These are phyloP conservation scores for Penicillium expansum DNA, from an alignment of 2,329 filamentous ascomycete genomes.

Conservation along the genomic window DNA sequence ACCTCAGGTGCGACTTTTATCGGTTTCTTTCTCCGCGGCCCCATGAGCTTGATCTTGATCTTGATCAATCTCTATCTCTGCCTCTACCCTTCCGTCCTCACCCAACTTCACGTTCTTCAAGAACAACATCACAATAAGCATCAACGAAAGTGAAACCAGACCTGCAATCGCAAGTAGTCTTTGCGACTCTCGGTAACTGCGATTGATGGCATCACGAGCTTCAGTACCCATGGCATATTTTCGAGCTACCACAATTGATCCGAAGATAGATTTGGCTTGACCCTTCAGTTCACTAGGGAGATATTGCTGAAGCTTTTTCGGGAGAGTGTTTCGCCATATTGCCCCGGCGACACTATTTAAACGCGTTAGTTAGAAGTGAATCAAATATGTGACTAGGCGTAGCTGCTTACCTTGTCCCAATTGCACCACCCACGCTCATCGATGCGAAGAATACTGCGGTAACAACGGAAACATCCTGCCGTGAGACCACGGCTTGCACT, in stretches of 20 bases:
- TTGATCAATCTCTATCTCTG: not conserved
- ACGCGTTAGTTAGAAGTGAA: not conserved
- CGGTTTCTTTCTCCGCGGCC: not conserved
- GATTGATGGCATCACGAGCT: constrained; percentile 19
- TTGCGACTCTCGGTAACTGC: constrained; percentile 23
- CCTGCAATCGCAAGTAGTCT: constrained; percentile 20
- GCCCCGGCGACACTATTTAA: constrained; percentile 32
- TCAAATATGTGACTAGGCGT: not conserved
- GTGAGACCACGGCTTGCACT: constrained; percentile 36
- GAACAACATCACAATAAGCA: constrained; percentile 25
- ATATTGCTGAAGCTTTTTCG: constrained; percentile 16
- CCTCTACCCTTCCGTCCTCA: constrained; percentile 1
- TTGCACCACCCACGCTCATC: constrained; percentile 33
- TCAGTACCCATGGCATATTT: constrained; percentile 14
- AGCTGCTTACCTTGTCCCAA: constrained; percentile 31
- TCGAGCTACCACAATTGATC: constrained; percentile 20
- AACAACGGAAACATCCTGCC: constrained; percentile 39
- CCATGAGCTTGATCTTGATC: not conserved
- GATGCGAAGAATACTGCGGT: constrained; percentile 39
- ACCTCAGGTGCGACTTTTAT: not conserved
- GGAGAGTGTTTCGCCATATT: constrained; percentile 36
- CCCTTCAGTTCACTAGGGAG: constrained; percentile 20
- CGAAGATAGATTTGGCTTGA: constrained; percentile 21
- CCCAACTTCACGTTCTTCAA: constrained; percentile 21
- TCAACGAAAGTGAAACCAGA: constrained; percentile 14